phyloP scores from a whole-genome alignment of 352 stramenopile species.

The Blastocystis sp. region DNA sequence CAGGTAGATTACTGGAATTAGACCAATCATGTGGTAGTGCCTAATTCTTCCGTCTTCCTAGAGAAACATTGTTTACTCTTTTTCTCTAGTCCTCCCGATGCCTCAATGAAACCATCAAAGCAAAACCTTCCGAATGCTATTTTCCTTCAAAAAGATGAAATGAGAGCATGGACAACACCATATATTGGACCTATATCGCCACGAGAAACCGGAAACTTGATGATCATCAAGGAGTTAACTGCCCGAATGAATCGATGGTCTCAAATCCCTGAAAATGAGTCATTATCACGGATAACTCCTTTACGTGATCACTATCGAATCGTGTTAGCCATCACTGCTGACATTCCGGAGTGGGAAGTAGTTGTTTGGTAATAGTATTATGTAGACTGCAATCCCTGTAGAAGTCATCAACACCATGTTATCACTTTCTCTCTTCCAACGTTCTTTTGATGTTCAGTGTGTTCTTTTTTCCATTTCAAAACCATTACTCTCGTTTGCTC shows the following conservation, averaged over 20 bases:
- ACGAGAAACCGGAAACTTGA: neutral
- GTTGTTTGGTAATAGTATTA: neutral
- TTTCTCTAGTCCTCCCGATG: too few species aligned
- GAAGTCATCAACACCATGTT: slow-evolving; percentile 12
- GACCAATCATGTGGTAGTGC: too few species aligned
- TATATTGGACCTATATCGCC: too few species aligned
- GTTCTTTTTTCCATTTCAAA: slow-evolving; percentile 42
- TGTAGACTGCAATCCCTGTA: neutral
- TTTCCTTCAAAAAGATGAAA: too few species aligned
- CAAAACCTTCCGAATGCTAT: too few species aligned
- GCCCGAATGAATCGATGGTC: neutral
- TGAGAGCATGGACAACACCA: too few species aligned
- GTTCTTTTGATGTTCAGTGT: neutral
- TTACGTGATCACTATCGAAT: slow-evolving; percentile 7
- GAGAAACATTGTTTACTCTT: too few species aligned
- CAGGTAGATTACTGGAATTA: too few species aligned
- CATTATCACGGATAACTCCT: neutral
- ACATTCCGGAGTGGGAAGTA: neutral
- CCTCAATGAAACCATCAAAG: too few species aligned
- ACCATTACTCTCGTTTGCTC: slow-evolving; percentile 11
- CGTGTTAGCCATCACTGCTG: slow-evolving; percentile 7
- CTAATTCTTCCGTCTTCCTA: too few species aligned
- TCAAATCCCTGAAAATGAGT: neutral
- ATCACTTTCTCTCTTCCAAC: neutral
- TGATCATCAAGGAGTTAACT: neutral